Conservation (phyloP, 495 filamentous ascomycete genomes). For the Penicillium bovifimosum region DNA sequence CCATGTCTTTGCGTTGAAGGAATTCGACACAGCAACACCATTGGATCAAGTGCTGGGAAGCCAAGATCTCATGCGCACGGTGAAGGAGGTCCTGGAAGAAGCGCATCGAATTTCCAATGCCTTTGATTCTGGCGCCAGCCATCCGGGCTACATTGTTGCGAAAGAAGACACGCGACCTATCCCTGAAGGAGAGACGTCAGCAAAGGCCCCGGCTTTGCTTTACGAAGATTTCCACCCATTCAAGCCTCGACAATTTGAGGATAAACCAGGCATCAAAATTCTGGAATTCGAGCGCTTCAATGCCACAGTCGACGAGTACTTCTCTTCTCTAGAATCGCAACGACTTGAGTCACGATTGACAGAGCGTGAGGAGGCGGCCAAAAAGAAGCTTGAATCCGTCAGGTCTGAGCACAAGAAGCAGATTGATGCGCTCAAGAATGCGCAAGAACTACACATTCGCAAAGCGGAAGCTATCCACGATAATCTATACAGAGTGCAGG, state of each 20-base stretch:
- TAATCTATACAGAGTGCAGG: constrained; percentile 81
- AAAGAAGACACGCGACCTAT: constrained; percentile 48
- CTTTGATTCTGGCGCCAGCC: constrained; percentile 25
- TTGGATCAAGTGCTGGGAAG: constrained; percentile 63
- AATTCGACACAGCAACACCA: constrained; percentile 60
- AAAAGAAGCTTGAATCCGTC: constrained; percentile 74
- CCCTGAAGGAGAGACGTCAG: constrained; percentile 32
- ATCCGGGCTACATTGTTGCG: constrained; percentile 79
- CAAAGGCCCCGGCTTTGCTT: constrained; percentile 49
- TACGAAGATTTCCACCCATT: constrained; percentile 98
- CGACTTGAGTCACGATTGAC: constrained; percentile 77
- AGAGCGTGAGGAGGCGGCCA: constrained; percentile 75
- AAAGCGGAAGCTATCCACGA: constrained; percentile 88
- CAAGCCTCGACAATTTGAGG: constrained; percentile 73
- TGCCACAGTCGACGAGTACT: constrained; percentile 91
- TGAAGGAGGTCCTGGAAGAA: constrained; percentile 61
- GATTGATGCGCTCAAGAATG: constrained; percentile 71
- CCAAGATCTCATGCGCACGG: constrained; percentile 54
- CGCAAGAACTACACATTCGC: constrained; percentile 75
- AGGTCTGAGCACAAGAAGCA: constrained; percentile 76
- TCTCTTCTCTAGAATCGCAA: constrained; percentile 91
- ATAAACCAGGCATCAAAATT: constrained; percentile 56
- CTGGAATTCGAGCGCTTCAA: constrained; percentile 80
- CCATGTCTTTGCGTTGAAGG: constrained; percentile 65
- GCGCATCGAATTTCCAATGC: constrained; percentile 50